These are phyloP conservation scores for Ascochyta rabiei DNA, from an alignment of 2,329 filamentous ascomycete species.

Conservation along the genomic window DNA sequence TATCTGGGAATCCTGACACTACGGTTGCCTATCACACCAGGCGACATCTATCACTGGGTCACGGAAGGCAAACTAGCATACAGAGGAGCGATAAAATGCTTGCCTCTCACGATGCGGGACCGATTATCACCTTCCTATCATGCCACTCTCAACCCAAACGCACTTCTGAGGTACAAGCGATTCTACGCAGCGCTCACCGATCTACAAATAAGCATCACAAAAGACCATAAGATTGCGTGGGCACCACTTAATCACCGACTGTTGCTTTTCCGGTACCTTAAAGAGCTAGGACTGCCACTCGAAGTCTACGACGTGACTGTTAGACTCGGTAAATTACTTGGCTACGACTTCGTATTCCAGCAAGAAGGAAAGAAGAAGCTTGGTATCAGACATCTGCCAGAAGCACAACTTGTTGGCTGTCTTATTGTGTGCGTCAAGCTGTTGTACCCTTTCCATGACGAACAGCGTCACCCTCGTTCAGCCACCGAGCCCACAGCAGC, in stretches of 20 bases:
- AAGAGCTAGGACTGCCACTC: constrained; percentile 74
- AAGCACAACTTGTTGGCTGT: constrained; percentile 73
- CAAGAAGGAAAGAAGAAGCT: constrained; percentile 36
- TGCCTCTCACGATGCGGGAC: constrained; percentile 70
- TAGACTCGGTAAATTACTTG: constrained; percentile 59
- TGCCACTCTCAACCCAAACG: constrained; percentile 61
- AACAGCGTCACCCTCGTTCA: constrained; percentile 58
- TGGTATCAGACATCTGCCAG: constrained; percentile 58
- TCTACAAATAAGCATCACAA: constrained; percentile 66
- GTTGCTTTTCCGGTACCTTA: constrained; percentile 72
- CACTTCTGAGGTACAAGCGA: constrained; percentile 56
- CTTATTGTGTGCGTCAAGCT: constrained; percentile 80
- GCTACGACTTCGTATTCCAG: constrained; percentile 65
- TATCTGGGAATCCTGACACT: constrained; percentile 80
- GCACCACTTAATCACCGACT: constrained; percentile 74
- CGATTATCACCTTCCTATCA: constrained; percentile 69
- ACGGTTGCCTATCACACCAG: constrained; percentile 75
- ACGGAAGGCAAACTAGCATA: constrained; percentile 73
- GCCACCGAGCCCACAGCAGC: constrained; percentile 63
- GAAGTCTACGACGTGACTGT: constrained; percentile 68
- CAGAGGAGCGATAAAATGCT: constrained; percentile 62
- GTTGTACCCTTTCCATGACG: constrained; percentile 73
- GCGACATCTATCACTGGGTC: constrained; percentile 73
- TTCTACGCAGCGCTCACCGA: constrained; percentile 70
- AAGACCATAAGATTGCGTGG: constrained; percentile 72